Evolutionary conservation across 169 alveolate species (phyloP).

Genomic region (Eimeria falciformis): DNA sequence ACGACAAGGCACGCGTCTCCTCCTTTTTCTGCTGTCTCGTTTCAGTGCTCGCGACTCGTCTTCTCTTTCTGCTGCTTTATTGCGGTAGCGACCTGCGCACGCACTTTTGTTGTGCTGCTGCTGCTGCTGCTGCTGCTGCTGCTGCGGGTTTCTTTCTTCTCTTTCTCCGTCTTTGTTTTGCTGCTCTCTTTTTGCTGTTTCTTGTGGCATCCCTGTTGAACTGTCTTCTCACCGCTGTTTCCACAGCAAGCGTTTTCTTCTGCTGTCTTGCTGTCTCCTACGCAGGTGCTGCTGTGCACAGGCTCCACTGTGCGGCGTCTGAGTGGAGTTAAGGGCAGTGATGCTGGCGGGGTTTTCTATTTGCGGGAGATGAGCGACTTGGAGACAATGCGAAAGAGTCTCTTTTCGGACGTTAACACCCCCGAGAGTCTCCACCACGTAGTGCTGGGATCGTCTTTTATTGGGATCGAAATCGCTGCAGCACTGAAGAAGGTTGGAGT

Average conservation of each 20-base stretch:
- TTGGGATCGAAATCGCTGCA: slow-evolving; percentile 79
- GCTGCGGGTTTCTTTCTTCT: neutral
- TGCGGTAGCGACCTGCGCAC: neutral
- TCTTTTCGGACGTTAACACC: neutral
- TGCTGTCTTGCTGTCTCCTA: neutral
- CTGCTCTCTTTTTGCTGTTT: neutral
- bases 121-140: neutral
- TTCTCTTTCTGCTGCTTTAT: neutral
- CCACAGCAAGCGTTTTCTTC: neutral
- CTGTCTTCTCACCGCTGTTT: neutral
- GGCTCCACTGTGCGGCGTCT: slow-evolving; percentile 69
- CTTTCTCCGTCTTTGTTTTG: neutral
- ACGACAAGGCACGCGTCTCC: slow-evolving; percentile 55
- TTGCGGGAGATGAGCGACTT: slow-evolving; percentile 51
- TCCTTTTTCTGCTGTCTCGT: neutral
- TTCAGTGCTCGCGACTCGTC: neutral
- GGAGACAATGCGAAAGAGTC: neutral
- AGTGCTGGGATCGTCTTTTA: slow-evolving; percentile 79
- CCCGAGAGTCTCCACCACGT: slow-evolving; percentile 29
- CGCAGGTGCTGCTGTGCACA: slow-evolving; percentile 76
- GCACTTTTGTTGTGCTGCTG: neutral
- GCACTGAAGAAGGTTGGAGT: slow-evolving; percentile 68
- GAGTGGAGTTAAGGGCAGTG: slow-evolving; percentile 27
- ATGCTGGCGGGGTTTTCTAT: slow-evolving; percentile 44
- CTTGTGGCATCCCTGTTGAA: neutral